These are phyloP conservation scores for Mycena rebaudengoi DNA, from an alignment of 768 basidiomycete genomes.

Conservation along the genomic window DNA sequence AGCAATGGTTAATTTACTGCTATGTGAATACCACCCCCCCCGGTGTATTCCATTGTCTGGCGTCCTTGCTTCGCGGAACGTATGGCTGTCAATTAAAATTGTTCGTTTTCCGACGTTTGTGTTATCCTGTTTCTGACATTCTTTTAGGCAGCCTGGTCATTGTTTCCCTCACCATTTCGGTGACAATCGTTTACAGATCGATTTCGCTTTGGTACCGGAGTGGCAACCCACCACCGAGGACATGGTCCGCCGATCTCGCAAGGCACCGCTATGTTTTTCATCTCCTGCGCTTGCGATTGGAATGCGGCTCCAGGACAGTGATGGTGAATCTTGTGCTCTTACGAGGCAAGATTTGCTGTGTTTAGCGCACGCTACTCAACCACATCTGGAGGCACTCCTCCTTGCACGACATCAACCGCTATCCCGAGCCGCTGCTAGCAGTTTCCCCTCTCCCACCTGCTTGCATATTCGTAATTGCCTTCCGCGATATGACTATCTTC, in stretches of 20 bases:
- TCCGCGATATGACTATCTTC: conserved; percentile 16
- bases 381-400: conserved; percentile 10
- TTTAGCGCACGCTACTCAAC: conserved; percentile 3
- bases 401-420: not conserved
- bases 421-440: not conserved
- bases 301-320: not conserved
- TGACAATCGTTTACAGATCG: not conserved
- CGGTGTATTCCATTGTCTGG: not conserved
- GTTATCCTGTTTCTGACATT: not conserved
- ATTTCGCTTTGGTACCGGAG: conserved; percentile 9
- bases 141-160: not conserved
- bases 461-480: conserved; percentile 9
- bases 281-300: conserved; percentile 8
- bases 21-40: not conserved
- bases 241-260: not conserved
- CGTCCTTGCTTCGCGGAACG: not conserved
- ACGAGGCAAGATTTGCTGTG: not conserved
- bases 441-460: not conserved
- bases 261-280: not conserved
- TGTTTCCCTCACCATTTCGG: not conserved
- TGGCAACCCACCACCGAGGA: not conserved
- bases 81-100: conserved; percentile 1
- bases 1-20: not conserved
- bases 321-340: not conserved
- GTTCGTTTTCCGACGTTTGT: not conserved